Conservation (phyloP, 495 filamentous ascomycete genomes). For the Aspergillus funiculosus region DNA sequence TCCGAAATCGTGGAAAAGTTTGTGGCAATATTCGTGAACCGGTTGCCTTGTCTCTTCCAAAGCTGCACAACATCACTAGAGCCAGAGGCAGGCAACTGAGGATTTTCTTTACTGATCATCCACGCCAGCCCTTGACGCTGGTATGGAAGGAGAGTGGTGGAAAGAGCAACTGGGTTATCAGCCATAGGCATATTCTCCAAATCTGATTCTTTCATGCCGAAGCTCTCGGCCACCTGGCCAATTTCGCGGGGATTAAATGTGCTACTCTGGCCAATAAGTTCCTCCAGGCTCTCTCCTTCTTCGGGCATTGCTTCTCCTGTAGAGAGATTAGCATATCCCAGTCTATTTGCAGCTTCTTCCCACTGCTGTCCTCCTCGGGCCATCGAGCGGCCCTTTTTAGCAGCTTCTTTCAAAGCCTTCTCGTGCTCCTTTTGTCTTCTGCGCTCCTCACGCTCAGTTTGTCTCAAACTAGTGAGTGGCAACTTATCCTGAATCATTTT, state of each 20-base stretch:
- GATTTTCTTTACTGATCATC: conserved; percentile 73
- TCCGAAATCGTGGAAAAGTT: conserved; percentile 53
- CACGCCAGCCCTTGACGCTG: conserved; percentile 81
- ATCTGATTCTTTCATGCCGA: conserved; percentile 61
- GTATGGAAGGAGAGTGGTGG: conserved; percentile 68
- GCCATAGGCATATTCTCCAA: conserved; percentile 71
- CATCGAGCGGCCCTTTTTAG: conserved; percentile 40
- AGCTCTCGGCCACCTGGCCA: conserved; percentile 61
- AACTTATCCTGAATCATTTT: conserved; percentile 59
- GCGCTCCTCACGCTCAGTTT: conserved; percentile 30
- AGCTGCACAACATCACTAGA: conserved; percentile 68
- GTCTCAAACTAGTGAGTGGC: conserved; percentile 41
- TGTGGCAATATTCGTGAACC: conserved; percentile 72
- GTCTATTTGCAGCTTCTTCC: conserved; percentile 26
- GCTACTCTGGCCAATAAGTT: conserved; percentile 63
- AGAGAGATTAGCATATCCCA: conserved; percentile 31
- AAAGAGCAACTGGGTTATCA: conserved; percentile 55
- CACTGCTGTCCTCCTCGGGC: conserved; percentile 36
- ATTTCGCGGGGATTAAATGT: conserved; percentile 64
- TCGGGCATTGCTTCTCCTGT: conserved; percentile 20
- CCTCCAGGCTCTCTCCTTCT: conserved; percentile 45
- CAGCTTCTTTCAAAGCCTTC: conserved; percentile 46
- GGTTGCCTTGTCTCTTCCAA: conserved; percentile 57
- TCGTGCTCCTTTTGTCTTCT: conserved; percentile 29
- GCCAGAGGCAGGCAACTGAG: conserved; percentile 54